These are phyloP conservation scores for Trichodelitschia bisporula DNA, from an alignment of 495 filamentous ascomycete species.

Conservation along the genomic window DNA sequence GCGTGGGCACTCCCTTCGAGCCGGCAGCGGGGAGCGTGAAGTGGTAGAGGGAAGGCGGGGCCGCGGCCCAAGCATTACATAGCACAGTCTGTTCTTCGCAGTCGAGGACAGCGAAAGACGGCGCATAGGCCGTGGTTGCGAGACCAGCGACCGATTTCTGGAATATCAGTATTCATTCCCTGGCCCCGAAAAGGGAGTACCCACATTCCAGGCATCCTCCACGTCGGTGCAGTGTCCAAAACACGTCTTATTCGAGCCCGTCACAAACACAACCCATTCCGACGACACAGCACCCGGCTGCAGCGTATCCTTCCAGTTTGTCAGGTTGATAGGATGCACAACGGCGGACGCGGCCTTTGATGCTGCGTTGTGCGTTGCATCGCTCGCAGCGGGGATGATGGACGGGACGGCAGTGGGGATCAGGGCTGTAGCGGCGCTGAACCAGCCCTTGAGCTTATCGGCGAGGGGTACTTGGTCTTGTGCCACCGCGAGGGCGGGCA, in stretches of 20 bases:
- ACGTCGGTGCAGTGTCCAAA: constrained; percentile 33
- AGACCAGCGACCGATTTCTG: constrained; percentile 45
- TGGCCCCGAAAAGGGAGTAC: constrained; percentile 12
- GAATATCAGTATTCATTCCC: constrained; percentile 15
- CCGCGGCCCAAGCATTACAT: constrained; percentile 59
- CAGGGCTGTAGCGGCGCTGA: constrained; percentile 33
- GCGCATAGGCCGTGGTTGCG: constrained; percentile 35
- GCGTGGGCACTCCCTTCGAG: too few species aligned
- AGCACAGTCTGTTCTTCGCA: constrained; percentile 60
- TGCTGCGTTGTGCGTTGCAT: constrained; percentile 24
- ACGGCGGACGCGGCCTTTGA: constrained; percentile 25
- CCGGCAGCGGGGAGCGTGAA: constrained; percentile 34
- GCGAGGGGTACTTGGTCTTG: constrained; percentile 49
- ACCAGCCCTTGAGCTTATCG: constrained; percentile 40
- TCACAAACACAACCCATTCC: constrained; percentile 52
- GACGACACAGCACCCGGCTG: constrained; percentile 25
- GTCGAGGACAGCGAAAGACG: constrained; percentile 47
- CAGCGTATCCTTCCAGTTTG: constrained; percentile 50
- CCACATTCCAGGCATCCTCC: constrained; percentile 31
- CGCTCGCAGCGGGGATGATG: constrained; percentile 10
- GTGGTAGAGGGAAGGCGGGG: constrained; percentile 45
- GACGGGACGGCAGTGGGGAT: constrained; percentile 25
- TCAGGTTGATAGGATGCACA: constrained; percentile 35
- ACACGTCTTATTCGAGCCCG: constrained; percentile 75
- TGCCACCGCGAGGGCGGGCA: constrained; percentile 46